Base-by-base conservation (phyloP, 2,329 filamentous ascomycete species). In the Aspergillus bombycis region DNA sequence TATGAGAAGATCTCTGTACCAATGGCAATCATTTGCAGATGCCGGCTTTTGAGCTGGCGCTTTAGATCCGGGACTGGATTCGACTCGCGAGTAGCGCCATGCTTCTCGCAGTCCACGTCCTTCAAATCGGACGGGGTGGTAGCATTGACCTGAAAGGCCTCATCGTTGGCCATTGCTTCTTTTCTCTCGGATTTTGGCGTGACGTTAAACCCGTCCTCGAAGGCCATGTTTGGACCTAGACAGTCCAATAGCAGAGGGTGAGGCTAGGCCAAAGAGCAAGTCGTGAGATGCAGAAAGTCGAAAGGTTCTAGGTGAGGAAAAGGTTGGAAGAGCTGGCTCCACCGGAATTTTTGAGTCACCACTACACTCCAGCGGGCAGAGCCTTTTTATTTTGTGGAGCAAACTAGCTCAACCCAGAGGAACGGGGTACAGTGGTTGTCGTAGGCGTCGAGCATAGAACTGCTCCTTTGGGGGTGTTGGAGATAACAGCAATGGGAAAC, bases 1-100 rank as follows among this genome's bases (percentile, higher is more conserved):
- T 12, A 23, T 46, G 11, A 16, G 16, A 30, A n/a, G 26, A 16
- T 19, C 2, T 28, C 4, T 60, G 91, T 91, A 74, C 93, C 94
- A 71, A 98, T 97, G 30, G 95, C 95, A 83, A 98, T 98, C 94
- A 98, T 98, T 82, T 98, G 94, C 75, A 98, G 76, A 82, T 99
- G 95, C 55, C 93, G 84, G 30, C 89, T 90, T 81, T 96, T 96
- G 71, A 96, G 80, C 80, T 89, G 91, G 73, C 93, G 85, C 63
- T 91, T 88, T 63, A 98, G 84, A 60, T 79, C 74, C 3, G 77
- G 76, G 65, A 89, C 69, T 88, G 88, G 50, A 88, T 90, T 48
- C 88, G 94, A 69, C 79, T 84, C 62, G 77, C 65, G 76, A 56
- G 66, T 65, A 19, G 74, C 75, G 57, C 75, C 72, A 70, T 78